Conservation (phyloP, 176 grass and related monocot species). For the Tuctoria greenei region DNA sequence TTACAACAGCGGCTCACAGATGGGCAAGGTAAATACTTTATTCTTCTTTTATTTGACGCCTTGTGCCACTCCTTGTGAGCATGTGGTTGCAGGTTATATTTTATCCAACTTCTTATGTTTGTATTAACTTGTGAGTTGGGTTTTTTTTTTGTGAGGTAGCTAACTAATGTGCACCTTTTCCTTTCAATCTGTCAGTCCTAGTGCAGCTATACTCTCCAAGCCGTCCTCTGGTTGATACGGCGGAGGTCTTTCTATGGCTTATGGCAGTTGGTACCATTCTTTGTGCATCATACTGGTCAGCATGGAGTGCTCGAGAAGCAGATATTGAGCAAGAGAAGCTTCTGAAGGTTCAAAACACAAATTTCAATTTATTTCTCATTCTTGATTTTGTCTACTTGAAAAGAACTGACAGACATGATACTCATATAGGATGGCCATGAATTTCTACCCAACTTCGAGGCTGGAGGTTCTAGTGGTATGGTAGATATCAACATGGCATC, state of each 20-base stretch:
- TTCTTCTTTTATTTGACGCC: neutral
- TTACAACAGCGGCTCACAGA: slow-evolving; percentile 43
- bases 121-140: neutral
- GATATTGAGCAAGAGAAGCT: slow-evolving; percentile 88
- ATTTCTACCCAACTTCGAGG: slow-evolving; percentile 49
- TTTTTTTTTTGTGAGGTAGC: slow-evolving; percentile 6
- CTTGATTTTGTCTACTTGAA: slow-evolving; percentile 16
- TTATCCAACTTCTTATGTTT: slow-evolving; percentile 13
- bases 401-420: slow-evolving; percentile 18
- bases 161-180: slow-evolving; percentile 21
- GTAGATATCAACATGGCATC: slow-evolving; percentile 90
- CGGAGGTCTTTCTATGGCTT: slow-evolving; percentile 98
- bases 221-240: slow-evolving; percentile 87
- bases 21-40: slow-evolving; percentile 62
- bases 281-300: slow-evolving; percentile 97
- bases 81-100: neutral
- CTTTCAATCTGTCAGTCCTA: slow-evolving; percentile 52
- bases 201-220: slow-evolving; percentile 92
- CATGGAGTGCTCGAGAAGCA: slow-evolving; percentile 87
- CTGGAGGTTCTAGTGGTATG: slow-evolving; percentile 62
- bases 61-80: slow-evolving; percentile 12
- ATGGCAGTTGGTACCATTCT: slow-evolving; percentile 99
- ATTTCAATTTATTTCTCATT: slow-evolving; percentile 29
- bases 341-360: slow-evolving; percentile 62
- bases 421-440: slow-evolving; percentile 77